Percentiles rank a stretch among this genome's conserved stretches.
phyloP scores from a whole-genome alignment of 805 yeast species.

The Ogataea ramenticola region DNA sequence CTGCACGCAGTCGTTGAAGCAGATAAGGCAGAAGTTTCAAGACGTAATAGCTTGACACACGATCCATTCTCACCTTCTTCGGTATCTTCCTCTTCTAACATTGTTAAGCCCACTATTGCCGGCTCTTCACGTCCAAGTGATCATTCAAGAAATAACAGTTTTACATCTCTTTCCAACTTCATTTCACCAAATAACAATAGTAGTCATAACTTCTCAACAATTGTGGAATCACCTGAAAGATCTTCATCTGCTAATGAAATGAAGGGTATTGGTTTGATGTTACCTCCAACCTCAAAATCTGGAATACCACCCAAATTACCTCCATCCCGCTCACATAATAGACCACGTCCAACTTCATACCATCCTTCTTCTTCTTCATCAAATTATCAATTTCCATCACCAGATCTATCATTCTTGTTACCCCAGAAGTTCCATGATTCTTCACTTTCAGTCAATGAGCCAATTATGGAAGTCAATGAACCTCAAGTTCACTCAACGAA shows the following conservation, averaged over 20 bases:
- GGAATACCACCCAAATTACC: slow-evolving; percentile 33
- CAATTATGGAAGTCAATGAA: slow-evolving; percentile 9
- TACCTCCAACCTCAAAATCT: slow-evolving; percentile 19
- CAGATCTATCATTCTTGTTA: slow-evolving; percentile 23
- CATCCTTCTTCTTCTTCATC: slow-evolving; percentile 53
- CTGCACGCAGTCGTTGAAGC: slow-evolving; percentile 71
- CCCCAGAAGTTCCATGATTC: slow-evolving; percentile 11
- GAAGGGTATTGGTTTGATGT: slow-evolving; percentile 4
- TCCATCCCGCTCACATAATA: slow-evolving; percentile 30
- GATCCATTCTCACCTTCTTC: background rate
- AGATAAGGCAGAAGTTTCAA: slow-evolving; percentile 31
- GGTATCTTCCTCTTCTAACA: background rate
- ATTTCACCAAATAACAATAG: slow-evolving; percentile 2
- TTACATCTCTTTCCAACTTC: slow-evolving; percentile 5
- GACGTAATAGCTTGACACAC: slow-evolving; percentile 22
- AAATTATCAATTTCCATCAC: slow-evolving; percentile 16
- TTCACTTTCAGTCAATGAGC: slow-evolving; percentile 15
- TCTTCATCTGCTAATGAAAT: background rate
- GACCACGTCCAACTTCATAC: slow-evolving; percentile 79
- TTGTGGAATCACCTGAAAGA: slow-evolving; percentile 35
- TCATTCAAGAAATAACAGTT: slow-evolving; percentile 11
- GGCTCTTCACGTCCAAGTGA: slow-evolving; percentile 1
- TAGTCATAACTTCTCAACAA: slow-evolving; percentile 32
- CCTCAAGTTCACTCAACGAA: background rate
- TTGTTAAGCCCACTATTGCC: slow-evolving; percentile 5